Conservation (phyloP, 2,329 filamentous ascomycete genomes). For the Claviceps fusiformis region DNA sequence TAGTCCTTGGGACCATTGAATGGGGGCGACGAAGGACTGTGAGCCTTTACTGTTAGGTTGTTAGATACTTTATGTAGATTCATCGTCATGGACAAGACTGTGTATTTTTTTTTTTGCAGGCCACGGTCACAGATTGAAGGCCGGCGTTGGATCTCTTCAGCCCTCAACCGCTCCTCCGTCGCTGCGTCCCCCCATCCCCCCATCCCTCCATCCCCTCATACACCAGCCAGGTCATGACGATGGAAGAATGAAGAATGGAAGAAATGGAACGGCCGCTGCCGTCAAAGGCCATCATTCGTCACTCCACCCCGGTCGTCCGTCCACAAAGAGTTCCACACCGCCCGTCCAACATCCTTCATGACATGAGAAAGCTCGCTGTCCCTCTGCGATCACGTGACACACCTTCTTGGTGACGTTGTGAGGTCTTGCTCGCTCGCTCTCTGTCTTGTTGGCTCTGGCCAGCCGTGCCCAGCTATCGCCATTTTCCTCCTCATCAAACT, state of each 20-base stretch:
- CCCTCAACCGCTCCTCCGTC: too few species aligned
- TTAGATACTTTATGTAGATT: neutral
- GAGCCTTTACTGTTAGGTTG: neutral
- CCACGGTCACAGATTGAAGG: too few species aligned
- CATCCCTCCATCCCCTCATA: too few species aligned
- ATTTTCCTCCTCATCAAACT: slow-evolving; percentile 1
- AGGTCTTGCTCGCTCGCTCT: slow-evolving; percentile 14
- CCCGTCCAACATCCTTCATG: neutral
- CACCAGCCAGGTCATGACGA: too few species aligned
- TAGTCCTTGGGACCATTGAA: too few species aligned
- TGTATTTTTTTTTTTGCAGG: too few species aligned
- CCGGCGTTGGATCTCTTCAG: too few species aligned
- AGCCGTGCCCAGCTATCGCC: slow-evolving; percentile 12
- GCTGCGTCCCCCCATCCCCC: too few species aligned
- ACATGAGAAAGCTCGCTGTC: neutral
- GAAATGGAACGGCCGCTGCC: neutral
- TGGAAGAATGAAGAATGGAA: neutral
- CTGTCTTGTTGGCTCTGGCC: slow-evolving; percentile 10
- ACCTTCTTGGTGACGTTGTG: slow-evolving; percentile 20
- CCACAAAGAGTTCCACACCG: neutral
- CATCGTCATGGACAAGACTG: neutral
- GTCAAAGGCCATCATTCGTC: neutral
- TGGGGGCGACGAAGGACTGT: too few species aligned
- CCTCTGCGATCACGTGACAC: slow-evolving; percentile 18
- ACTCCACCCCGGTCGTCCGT: neutral